Conservation (phyloP, 495 filamentous ascomycete species). For the Talaromyces adpressus region DNA sequence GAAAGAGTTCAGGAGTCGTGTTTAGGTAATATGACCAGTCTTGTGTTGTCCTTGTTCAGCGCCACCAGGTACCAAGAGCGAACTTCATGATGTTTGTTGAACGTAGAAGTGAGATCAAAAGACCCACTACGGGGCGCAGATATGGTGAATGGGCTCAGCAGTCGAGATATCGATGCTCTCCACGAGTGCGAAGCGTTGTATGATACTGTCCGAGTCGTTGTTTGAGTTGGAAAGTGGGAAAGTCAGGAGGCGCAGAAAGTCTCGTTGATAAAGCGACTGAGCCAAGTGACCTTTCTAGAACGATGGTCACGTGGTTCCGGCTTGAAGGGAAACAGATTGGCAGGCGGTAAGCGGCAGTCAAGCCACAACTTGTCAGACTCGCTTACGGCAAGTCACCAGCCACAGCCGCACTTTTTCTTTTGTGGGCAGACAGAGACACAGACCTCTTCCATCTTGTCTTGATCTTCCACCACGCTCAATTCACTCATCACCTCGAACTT, state of each 20-base stretch:
- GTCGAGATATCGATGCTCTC: neutral
- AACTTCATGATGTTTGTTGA: neutral
- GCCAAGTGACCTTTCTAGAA: conserved; percentile 7
- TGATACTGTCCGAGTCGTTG: neutral
- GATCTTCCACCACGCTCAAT: conserved; percentile 20
- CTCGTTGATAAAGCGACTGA: neutral
- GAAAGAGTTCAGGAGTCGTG: neutral
- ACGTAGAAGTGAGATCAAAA: neutral
- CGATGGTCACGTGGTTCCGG: conserved; percentile 3
- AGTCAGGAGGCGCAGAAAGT: neutral
- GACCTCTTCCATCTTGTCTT: conserved; percentile 8
- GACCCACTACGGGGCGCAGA: conserved; percentile 5
- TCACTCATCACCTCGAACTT: conserved; percentile 46
- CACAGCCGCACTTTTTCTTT: conserved; percentile 39
- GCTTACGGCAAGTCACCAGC: conserved; percentile 10
- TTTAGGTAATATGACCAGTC: neutral
- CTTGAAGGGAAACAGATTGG: conserved; percentile 8
- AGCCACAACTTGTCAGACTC: conserved; percentile 27
- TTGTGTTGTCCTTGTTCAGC: neutral
- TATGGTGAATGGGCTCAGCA: neutral
- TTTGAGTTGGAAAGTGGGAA: neutral
- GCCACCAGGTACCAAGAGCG: neutral
- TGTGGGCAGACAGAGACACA: conserved; percentile 9
- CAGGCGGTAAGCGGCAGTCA: conserved; percentile 17
- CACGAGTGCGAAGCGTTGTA: neutral